These are phyloP conservation scores for Myotisia sp. DNA, from an alignment of 2,329 filamentous ascomycete genomes.

Conservation along the genomic window DNA sequence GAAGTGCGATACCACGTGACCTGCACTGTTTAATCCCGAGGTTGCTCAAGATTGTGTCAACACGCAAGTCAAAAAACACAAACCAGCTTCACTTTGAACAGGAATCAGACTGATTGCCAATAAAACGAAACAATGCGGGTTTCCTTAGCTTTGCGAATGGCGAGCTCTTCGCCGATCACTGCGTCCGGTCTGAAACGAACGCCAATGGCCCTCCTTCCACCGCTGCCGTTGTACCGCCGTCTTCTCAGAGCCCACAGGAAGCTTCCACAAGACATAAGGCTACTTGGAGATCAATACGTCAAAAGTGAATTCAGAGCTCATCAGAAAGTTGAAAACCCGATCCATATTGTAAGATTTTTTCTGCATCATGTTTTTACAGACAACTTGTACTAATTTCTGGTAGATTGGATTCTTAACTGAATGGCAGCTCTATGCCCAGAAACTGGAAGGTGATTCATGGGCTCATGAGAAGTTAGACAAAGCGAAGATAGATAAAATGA, in stretches of 20 bases:
- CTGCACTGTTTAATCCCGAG: no score
- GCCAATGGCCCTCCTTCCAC: conserved; percentile 61
- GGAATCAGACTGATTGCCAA: not conserved
- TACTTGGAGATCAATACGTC: conserved; percentile 84
- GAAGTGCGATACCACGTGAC: no score
- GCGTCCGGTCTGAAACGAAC: conserved; percentile 31
- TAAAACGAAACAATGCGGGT: conserved; percentile 21
- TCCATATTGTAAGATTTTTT: conserved; percentile 57
- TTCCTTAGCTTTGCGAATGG: conserved; percentile 26
- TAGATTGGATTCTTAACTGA: conserved; percentile 92
- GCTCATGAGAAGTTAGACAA: conserved; percentile 69
- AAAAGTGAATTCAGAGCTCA: conserved; percentile 87
- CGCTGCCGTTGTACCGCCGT: conserved; percentile 77
- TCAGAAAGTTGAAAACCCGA: conserved; percentile 69
- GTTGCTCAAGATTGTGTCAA: not conserved
- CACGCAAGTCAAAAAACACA: not conserved
- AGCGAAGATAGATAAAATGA: conserved; percentile 82
- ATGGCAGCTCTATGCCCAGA: conserved; percentile 91
- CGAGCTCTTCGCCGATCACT: conserved; percentile 27
- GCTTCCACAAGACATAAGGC: conserved; percentile 56
- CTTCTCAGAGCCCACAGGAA: conserved; percentile 75
- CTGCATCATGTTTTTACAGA: not conserved
- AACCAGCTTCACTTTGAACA: not conserved
- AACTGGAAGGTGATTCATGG: conserved; percentile 79
- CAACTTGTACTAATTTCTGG: not conserved